A percentile compares a stretch with the other conserved stretches of the same genome.
Evolutionary conservation across 2,329 filamentous ascomycete genomes (phyloP).

Genomic region (Leptographium radiaticola): DNA sequence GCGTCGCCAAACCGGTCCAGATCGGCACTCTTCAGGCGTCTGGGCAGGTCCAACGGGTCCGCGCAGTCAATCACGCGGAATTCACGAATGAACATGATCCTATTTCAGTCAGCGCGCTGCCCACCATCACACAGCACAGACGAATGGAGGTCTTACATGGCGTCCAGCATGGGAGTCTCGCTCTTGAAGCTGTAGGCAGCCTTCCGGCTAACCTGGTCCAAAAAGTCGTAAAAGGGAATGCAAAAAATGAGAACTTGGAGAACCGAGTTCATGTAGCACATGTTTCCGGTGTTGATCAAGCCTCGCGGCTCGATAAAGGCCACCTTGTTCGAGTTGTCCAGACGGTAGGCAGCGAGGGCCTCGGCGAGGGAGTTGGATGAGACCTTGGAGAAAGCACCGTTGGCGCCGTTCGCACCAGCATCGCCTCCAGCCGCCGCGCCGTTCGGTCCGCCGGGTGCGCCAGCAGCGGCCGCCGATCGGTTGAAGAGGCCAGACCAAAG

Average conservation of each 20-base stretch:
- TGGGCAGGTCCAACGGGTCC: constrained; percentile 56
- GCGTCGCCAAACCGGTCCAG: constrained; percentile 83
- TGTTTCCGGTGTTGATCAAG: constrained; percentile 92
- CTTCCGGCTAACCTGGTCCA: constrained; percentile 74
- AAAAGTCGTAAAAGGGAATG: constrained; percentile 84
- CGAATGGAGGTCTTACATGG: constrained; percentile 49
- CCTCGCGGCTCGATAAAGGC: constrained; percentile 85
- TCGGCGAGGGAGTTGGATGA: constrained; percentile 55
- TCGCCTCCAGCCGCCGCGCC: constrained; percentile 13
- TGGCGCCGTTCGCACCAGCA: constrained; percentile 12
- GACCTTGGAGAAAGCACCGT: constrained; percentile 27
- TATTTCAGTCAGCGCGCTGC: constrained; percentile 18
- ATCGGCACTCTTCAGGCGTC: constrained; percentile 66
- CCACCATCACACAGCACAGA: too few species aligned
- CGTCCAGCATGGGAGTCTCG: constrained; percentile 84
- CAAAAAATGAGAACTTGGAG: constrained; percentile 93
- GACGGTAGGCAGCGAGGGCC: constrained; percentile 60
- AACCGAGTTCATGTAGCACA: constrained; percentile 99
- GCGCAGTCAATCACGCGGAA: constrained; percentile 79
- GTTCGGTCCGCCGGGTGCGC: constrained; percentile 12
- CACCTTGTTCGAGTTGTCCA: constrained; percentile 51
- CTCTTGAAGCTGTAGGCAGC: constrained; percentile 88
- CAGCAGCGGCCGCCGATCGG: constrained; percentile 13
- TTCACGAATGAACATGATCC: constrained; percentile 92
- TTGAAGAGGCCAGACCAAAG: constrained; percentile 26